Evolutionary conservation across 352 stramenopile genomes (phyloP).

Genomic region (Phytophthora hibernalis): DNA sequence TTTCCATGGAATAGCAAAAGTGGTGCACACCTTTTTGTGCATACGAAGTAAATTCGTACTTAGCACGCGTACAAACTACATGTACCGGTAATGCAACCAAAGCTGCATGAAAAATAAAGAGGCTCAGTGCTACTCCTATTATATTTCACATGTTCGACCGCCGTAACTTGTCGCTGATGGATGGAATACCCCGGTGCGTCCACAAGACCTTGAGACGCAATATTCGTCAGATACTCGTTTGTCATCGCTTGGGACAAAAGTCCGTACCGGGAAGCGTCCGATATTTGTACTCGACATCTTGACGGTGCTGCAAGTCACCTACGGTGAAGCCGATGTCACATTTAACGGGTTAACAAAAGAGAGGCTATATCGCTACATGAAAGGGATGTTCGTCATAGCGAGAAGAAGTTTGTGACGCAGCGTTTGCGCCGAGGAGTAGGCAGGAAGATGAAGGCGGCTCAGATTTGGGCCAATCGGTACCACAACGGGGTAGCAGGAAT

Average conservation of each 20-base stretch:
- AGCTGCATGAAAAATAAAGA: too few species aligned
- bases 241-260: neutral
- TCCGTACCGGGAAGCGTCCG: neutral
- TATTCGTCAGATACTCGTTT: neutral
- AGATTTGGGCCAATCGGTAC: slow-evolving; percentile 30
- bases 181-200: neutral
- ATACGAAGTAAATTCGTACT: too few species aligned
- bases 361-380: slow-evolving; percentile 18
- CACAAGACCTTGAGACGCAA: neutral
- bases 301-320: neutral
- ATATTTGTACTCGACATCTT: neutral
- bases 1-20: too few species aligned
- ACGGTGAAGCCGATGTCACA: too few species aligned
- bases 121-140: too few species aligned
- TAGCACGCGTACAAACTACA: too few species aligned
- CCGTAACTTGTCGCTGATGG: too few species aligned
- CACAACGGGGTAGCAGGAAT: slow-evolving; percentile 70
- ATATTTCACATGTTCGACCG: too few species aligned
- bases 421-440: slow-evolving; percentile 56
- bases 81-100: too few species aligned
- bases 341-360: too few species aligned
- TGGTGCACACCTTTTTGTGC: too few species aligned
- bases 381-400: slow-evolving; percentile 51
- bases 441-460: slow-evolving; percentile 61
- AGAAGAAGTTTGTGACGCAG: slow-evolving; percentile 71